A percentile compares a stretch with the other conserved stretches of the same genome.
These are phyloP conservation scores for Hyphopichia wangnamkhiaoensis DNA, from an alignment of 1,139 yeast genomes.

Conservation along the genomic window DNA sequence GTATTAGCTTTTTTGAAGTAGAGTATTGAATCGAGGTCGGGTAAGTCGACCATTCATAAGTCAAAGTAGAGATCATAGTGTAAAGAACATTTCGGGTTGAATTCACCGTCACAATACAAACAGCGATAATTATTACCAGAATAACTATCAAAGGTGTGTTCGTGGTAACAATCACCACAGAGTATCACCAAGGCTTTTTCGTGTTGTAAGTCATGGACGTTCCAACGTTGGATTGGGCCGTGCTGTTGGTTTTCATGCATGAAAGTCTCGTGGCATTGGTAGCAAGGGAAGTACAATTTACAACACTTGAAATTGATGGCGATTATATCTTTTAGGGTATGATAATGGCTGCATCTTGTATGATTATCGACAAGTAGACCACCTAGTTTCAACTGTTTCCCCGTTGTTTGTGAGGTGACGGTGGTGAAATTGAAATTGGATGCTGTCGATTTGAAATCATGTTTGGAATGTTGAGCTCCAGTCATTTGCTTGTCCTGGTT, in stretches of 20 bases:
- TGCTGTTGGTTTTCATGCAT: constrained; percentile 16
- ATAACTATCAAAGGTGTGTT: constrained; percentile 33
- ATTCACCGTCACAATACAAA: constrained; percentile 24
- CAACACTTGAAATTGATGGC: constrained; percentile 48
- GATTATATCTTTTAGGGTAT: constrained; percentile 35
- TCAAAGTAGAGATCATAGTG: constrained; percentile 43
- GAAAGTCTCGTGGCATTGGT: constrained; percentile 34
- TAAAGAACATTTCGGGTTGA: constrained; percentile 40
- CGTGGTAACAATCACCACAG: constrained; percentile 38
- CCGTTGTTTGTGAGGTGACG: too few species aligned
- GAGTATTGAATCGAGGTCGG: too few species aligned
- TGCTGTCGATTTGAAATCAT: too few species aligned
- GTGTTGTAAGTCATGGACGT: constrained; percentile 11
- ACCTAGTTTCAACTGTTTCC: background rate
- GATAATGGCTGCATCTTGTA: constrained; percentile 44
- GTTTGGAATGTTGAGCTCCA: too few species aligned
- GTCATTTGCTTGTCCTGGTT: too few species aligned
- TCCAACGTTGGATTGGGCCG: constrained; percentile 14
- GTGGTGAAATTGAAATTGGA: too few species aligned
- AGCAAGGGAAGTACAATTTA: constrained; percentile 38
- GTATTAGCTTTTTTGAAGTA: too few species aligned
- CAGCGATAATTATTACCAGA: constrained; percentile 18
- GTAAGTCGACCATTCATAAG: too few species aligned
- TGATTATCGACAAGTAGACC: constrained; percentile 30
- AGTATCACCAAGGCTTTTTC: constrained; percentile 25